Evolutionary conservation across 352 stramenopile genomes (phyloP).

Genomic region (Hyaloperonospora arabidopsidis): DNA sequence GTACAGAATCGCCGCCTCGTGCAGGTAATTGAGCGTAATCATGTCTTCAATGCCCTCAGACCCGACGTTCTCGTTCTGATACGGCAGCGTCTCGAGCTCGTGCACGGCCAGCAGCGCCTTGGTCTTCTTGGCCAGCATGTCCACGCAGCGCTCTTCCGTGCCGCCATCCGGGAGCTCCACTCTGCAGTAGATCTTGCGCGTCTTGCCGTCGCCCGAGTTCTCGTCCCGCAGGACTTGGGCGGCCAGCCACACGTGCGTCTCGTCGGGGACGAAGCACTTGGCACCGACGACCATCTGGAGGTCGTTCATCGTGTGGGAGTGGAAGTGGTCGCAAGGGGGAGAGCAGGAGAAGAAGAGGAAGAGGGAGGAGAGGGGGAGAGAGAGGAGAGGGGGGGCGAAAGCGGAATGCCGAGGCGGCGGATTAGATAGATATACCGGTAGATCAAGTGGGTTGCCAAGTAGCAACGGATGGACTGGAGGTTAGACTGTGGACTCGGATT

Average conservation of each 20-base stretch:
- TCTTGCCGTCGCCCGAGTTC: slow-evolving; percentile 47
- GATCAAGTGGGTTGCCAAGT: slow-evolving; percentile 15
- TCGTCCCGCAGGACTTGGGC: slow-evolving; percentile 69
- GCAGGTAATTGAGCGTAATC: slow-evolving; percentile 85
- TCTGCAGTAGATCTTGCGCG: slow-evolving; percentile 57
- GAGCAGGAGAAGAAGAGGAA: too few relatives aligned
- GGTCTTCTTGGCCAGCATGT: slow-evolving; percentile 65
- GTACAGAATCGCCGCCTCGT: slow-evolving; percentile 86
- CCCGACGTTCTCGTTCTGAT: slow-evolving; percentile 75
- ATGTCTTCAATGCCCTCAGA: slow-evolving; percentile 75
- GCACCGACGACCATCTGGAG: slow-evolving; percentile 58
- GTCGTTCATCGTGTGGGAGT: slow-evolving; percentile 25
- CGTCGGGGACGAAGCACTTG: slow-evolving; percentile 84
- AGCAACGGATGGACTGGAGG: slow-evolving; percentile 10
- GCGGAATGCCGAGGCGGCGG: slow-evolving; percentile 23
- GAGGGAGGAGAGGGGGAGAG: too few relatives aligned
- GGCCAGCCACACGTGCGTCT: slow-evolving; percentile 77
- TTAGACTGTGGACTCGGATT: too few relatives aligned
- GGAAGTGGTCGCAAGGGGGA: too few relatives aligned
- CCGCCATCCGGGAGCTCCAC: slow-evolving; percentile 43
- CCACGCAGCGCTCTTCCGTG: slow-evolving; percentile 56
- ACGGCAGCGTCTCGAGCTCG: slow-evolving; percentile 71
- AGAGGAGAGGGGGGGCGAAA: background rate
- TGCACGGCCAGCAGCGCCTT: slow-evolving; percentile 63
- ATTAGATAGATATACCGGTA: slow-evolving; percentile 24